Percentiles rank a stretch among this genome's conserved stretches.
Conservation (phyloP, 805 yeast species). For the Candida pseudofarinosa region DNA sequence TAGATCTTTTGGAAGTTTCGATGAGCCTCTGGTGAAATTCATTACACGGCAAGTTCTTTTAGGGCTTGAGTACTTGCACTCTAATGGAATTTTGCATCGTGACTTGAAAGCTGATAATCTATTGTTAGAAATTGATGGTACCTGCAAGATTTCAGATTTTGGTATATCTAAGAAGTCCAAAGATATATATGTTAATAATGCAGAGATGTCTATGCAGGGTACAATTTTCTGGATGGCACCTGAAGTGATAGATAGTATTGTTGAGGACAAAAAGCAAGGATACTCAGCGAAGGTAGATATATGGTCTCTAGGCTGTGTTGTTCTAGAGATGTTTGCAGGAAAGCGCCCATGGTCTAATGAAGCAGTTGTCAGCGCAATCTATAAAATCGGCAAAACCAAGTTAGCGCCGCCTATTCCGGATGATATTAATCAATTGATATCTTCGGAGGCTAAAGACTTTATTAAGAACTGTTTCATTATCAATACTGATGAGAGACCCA, state of each 20-base stretch:
- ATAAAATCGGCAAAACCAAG: slow-evolving; percentile 78
- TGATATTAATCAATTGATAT: slow-evolving; percentile 66
- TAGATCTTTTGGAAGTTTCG: slow-evolving; percentile 79
- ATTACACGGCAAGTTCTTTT: slow-evolving; percentile 74
- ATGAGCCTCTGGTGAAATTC: slow-evolving; percentile 67
- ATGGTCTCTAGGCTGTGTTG: slow-evolving; percentile 98
- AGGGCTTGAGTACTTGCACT: slow-evolving; percentile 86
- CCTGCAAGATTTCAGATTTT: slow-evolving; percentile 92
- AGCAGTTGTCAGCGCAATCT: slow-evolving; percentile 92
- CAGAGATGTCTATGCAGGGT: slow-evolving; percentile 98
- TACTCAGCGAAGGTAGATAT: slow-evolving; percentile 97
- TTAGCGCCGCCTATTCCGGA: slow-evolving; percentile 95
- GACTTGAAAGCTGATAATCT: slow-evolving; percentile 94
- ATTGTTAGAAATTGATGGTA: slow-evolving; percentile 83
- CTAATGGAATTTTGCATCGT: slow-evolving; percentile 83
- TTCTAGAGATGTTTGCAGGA: slow-evolving; percentile 96
- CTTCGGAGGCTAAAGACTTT: slow-evolving; percentile 64
- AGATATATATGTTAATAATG: slow-evolving; percentile 84
- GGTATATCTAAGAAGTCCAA: slow-evolving; percentile 80
- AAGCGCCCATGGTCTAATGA: slow-evolving; percentile 96
- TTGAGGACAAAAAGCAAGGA: slow-evolving; percentile 73
- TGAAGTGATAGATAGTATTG: slow-evolving; percentile 86
- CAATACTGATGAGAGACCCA: slow-evolving; percentile 84
- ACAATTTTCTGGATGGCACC: slow-evolving; percentile 99
- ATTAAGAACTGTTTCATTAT: slow-evolving; percentile 67